A percentile compares a stretch with the other conserved stretches of the same genome.
phyloP scores from a whole-genome alignment of 1,284 basidiomycete genomes.

The Malassezia restricta region DNA sequence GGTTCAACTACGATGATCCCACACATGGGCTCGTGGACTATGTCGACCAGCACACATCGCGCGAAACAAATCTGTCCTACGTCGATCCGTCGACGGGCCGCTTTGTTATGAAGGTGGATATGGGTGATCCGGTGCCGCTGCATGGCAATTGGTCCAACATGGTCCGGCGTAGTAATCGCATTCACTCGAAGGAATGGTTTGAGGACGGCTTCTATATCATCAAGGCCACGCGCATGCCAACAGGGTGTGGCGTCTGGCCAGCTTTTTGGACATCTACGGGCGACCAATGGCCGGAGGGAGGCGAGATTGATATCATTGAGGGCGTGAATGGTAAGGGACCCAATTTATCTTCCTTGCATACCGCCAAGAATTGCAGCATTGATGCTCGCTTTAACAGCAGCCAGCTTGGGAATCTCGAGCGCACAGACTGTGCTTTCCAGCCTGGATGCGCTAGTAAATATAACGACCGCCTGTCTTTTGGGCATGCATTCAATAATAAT shows the following conservation, averaged over 20 bases:
- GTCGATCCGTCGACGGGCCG: slow-evolving; percentile 12
- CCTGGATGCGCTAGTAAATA: slow-evolving; percentile 29
- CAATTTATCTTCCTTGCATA: slow-evolving; percentile 32
- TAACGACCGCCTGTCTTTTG: slow-evolving; percentile 17
- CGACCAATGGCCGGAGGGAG: slow-evolving; percentile 30
- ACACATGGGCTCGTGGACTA: slow-evolving; percentile 25
- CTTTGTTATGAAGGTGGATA: slow-evolving; percentile 25
- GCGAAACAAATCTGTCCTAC: slow-evolving; percentile 23
- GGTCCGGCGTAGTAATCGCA: slow-evolving; percentile 22
- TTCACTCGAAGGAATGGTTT: slow-evolving; percentile 23
- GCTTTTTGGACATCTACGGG: slow-evolving; percentile 35
- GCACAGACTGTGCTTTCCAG: slow-evolving; percentile 26
- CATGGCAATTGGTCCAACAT: slow-evolving; percentile 16
- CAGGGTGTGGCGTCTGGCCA: slow-evolving; percentile 35
- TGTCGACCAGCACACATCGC: slow-evolving; percentile 18
- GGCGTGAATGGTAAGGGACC: slow-evolving; percentile 28
- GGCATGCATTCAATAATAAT: slow-evolving; percentile 20
- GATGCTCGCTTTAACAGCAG: slow-evolving; percentile 15
- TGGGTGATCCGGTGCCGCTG: slow-evolving; percentile 2
- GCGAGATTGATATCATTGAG: slow-evolving; percentile 39
- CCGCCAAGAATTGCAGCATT: slow-evolving; percentile 23
- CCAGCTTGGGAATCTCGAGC: slow-evolving; percentile 7
- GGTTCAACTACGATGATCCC: slow-evolving; percentile 28
- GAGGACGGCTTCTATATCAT: slow-evolving; percentile 27
- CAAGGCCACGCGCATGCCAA: slow-evolving; percentile 24